Conservation (phyloP, 495 filamentous ascomycete species). For the Hyphodiscus hymeniophilus region DNA sequence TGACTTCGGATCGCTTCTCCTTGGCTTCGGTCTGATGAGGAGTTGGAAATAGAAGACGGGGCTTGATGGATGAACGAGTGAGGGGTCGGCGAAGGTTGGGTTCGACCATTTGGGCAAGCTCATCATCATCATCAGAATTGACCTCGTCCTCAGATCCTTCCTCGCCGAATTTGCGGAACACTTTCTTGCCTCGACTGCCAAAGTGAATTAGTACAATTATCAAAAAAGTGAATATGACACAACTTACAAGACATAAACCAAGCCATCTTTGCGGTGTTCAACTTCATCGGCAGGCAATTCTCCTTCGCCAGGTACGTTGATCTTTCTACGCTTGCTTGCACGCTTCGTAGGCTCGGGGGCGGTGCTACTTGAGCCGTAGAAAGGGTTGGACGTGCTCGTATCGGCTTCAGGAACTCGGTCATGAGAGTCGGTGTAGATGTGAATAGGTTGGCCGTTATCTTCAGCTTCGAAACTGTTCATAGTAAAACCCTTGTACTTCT, state of each 20-base stretch:
- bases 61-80: conserved; percentile 70
- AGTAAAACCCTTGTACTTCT: conserved; percentile 49
- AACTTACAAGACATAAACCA: conserved; percentile 83
- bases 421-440: conserved; percentile 84
- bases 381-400: conserved; percentile 62
- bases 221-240: not conserved
- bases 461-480: conserved; percentile 63
- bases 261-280: conserved; percentile 62
- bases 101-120: too few relatives aligned
- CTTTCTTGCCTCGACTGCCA: conserved; percentile 78
- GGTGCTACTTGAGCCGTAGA: conserved; percentile 41
- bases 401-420: conserved; percentile 74
- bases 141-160: conserved; percentile 41
- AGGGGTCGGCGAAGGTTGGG: conserved; percentile 40
- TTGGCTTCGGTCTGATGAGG: conserved; percentile 26
- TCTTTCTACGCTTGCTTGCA: conserved; percentile 28
- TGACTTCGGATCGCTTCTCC: conserved; percentile 32
- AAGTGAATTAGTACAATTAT: conserved; percentile 24
- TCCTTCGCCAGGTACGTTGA: conserved; percentile 43
- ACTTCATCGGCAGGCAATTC: conserved; percentile 52
- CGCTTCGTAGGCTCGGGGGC: conserved; percentile 29
- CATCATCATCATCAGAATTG: conserved; percentile 28
- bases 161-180: conserved; percentile 59
- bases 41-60: conserved; percentile 74
- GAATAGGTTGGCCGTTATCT: conserved; percentile 48